phyloP scores from a whole-genome alignment of 2,329 filamentous ascomycete species.

The Cladosporium austrohemisphaericum region DNA sequence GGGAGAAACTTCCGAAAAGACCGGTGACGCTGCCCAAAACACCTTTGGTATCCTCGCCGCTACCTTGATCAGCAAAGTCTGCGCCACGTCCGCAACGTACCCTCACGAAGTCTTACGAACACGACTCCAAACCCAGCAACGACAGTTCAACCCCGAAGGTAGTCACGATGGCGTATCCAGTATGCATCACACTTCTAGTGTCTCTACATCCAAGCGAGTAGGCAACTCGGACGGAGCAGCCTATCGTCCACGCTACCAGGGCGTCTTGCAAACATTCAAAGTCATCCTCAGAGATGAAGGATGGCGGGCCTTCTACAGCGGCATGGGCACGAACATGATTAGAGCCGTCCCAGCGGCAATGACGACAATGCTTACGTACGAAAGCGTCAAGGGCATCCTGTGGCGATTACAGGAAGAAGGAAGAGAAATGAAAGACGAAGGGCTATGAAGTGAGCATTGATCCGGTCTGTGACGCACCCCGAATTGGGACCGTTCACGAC shows the following conservation, averaged over 20 bases:
- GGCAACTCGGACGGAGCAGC: slow-evolving; percentile 54
- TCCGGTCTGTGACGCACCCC: background rate
- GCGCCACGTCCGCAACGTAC: slow-evolving; percentile 92
- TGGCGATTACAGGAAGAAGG: slow-evolving; percentile 54
- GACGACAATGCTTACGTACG: slow-evolving; percentile 96
- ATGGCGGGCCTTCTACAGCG: slow-evolving; percentile 94
- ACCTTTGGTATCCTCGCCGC: slow-evolving; percentile 82
- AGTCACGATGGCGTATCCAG: slow-evolving; percentile 50
- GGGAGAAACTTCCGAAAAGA: slow-evolving; percentile 60
- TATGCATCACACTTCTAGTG: slow-evolving; percentile 31
- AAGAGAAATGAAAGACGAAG: slow-evolving; percentile 22
- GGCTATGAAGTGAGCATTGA: background rate
- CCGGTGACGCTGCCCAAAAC: slow-evolving; percentile 55
- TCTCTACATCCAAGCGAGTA: slow-evolving; percentile 35
- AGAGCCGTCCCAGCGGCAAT: slow-evolving; percentile 91
- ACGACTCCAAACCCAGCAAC: slow-evolving; percentile 85
- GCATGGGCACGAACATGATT: slow-evolving; percentile 97
- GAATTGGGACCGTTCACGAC: background rate
- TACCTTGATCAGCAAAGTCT: slow-evolving; percentile 88
- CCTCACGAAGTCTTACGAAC: slow-evolving; percentile 96
- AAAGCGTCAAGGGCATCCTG: slow-evolving; percentile 62
- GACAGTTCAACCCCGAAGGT: slow-evolving; percentile 50
- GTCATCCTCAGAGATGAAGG: slow-evolving; percentile 88
- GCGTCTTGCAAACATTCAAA: slow-evolving; percentile 74
- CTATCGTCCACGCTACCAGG: slow-evolving; percentile 60